Evolutionary conservation across 208 protist species (phyloP), one percentile per base, ranked within the genome.

Genomic region (Leishmania amazonensis): DNA sequence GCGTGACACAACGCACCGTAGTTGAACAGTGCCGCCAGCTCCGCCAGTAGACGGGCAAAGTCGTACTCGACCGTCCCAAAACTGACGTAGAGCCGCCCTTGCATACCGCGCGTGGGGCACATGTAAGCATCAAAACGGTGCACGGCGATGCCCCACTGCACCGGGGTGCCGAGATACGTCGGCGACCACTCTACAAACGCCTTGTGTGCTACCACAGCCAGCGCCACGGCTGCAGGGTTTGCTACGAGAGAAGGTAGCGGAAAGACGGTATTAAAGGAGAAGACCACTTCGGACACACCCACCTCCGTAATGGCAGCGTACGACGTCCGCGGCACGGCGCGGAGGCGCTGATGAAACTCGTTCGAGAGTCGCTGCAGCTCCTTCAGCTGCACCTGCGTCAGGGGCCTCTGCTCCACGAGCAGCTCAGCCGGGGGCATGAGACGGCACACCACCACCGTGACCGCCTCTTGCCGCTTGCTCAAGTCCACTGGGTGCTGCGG

Each of bases 381-480:
- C 28, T 54, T 38, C 31, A 85, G 71, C 47, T 85, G 81, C 24
- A 2, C 38, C 35, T 35, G 51, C 15, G 64, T 57, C 35, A 85
- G 35, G 1, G 81, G 47, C 0, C 42, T 74, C 54, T 73, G 49
- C 17, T 67, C n/a, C 9, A 62, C 72, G 15, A 75, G 40, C 8
- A 85, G 72, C 28, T 60, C 38, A 2, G 76, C 53, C 38, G 81
- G 81, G 0, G 58, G 40, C 17, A 75, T 53, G 51, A 85, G 75
- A 47, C 81, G 70, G 40, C 81, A 85, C 76, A 85, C 76, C 68
- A 85, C 81, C 28, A 85, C 81, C 17, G 81, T 85, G 45, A 85
- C 81, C 24, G 79, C 76, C 65, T 81, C 76, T 62, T 78, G 68
- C 70, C 71, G 24, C 31, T 75, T 45, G n/a, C 76, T 85, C 72